Evolutionary conservation across 805 yeast species (phyloP), one percentile per base, ranked within the genome.

Genomic region (Lipomyces starkeyi): DNA sequence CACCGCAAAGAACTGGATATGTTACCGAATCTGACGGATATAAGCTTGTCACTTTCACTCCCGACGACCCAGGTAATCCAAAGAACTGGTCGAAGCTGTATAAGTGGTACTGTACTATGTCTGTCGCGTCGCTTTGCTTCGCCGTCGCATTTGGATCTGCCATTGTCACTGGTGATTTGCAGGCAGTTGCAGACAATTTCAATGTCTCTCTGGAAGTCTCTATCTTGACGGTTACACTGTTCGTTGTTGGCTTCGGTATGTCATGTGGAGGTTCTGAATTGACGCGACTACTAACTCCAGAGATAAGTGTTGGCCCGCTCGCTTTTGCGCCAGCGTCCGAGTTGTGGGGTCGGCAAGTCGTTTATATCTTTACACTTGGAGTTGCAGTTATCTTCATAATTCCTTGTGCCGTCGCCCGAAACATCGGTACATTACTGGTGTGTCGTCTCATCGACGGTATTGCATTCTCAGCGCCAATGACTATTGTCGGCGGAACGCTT

Each of bases 101-200:
- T 60, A 89, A 88, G 76, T 87, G 90, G 87, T 74, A 79, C 58
- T 81, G 88, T 52, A 84, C 91, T 0, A 57, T 82, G 57, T 78
- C 86, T 9, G 81, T 88, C 9, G 87, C 91, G 0, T 13, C 80
- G 7, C 80, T 88, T 4, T 85, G 91, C 58, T 81, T 88, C 65
- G 83, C 86, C 63, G 86, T 88, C 54, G 88, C 93, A 0, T 83
- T 89, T 77, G 85, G 90, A 5, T 88, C 93, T 0, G 89, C 93
- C 0, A 82, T 86, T 59, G 90, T 88, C 83, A 83, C 91, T 2
- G 82, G 88, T 70, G 90, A 87, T 17, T 81, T 88, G 2, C 83
- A 81, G 0, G 84, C 86, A 47, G 81, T 88, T 29, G 77, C 78
- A 76, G 76, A 71, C 2, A 76, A 80, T 43, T 88, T 87, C 73